Conservation (phyloP, 495 filamentous ascomycete species). For the Friedmanniomyces endolithicus region DNA sequence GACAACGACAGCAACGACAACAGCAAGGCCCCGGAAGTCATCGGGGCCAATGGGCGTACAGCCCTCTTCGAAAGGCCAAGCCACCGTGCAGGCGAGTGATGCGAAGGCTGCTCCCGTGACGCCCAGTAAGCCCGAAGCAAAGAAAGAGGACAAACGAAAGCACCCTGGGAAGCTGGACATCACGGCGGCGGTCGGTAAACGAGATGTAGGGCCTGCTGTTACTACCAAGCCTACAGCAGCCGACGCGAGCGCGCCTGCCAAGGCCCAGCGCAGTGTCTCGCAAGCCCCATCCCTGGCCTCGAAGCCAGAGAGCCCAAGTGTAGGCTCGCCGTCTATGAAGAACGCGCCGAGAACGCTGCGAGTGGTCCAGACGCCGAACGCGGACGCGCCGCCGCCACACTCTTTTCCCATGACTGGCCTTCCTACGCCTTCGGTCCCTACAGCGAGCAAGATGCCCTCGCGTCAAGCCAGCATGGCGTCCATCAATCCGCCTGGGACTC, state of each 20-base stretch:
- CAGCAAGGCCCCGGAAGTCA: neutral
- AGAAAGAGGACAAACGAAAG: slow-evolving; percentile 37
- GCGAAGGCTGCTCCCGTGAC: slow-evolving; percentile 11
- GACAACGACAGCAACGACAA: neutral
- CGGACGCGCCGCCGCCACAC: slow-evolving; percentile 41
- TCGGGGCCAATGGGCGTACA: slow-evolving; percentile 5
- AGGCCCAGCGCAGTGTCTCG: neutral
- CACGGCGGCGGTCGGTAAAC: slow-evolving; percentile 36
- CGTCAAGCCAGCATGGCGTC: slow-evolving; percentile 49
- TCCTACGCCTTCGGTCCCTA: slow-evolving; percentile 20
- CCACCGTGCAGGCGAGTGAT: slow-evolving; percentile 12
- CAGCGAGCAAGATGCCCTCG: slow-evolving; percentile 36
- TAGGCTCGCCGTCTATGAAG: slow-evolving; percentile 19
- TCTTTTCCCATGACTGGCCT: slow-evolving; percentile 17
- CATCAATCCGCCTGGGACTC: slow-evolving; percentile 60
- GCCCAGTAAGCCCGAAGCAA: slow-evolving; percentile 3
- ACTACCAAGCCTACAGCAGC: neutral
- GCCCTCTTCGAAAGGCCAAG: slow-evolving; percentile 9
- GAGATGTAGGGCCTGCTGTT: slow-evolving; percentile 7
- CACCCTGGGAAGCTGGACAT: slow-evolving; percentile 53
- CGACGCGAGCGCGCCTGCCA: slow-evolving; percentile 6
- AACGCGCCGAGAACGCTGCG: slow-evolving; percentile 46
- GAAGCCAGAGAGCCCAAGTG: slow-evolving; percentile 34
- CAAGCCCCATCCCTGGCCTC: slow-evolving; percentile 37
- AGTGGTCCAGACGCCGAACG: slow-evolving; percentile 59